Conservation (phyloP, 768 basidiomycete species). For the Cantharellus anzutake region DNA sequence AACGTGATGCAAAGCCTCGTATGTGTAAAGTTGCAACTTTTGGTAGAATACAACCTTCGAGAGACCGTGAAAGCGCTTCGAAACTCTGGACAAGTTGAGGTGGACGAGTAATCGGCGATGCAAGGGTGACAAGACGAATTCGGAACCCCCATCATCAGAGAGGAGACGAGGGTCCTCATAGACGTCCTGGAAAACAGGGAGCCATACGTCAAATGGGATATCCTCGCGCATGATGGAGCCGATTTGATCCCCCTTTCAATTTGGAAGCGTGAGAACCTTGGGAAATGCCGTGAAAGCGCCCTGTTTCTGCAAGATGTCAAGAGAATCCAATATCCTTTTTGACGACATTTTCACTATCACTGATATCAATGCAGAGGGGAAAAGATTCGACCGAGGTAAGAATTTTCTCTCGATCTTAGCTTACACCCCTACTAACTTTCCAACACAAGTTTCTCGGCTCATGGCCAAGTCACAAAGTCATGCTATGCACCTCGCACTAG, state of each 20-base stretch:
- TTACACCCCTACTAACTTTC: neutral
- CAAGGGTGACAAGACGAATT: constrained; percentile 1
- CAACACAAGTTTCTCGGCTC: constrained; percentile 62
- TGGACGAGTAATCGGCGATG: constrained; percentile 1
- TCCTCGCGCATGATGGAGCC: neutral
- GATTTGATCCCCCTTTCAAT: too few species aligned
- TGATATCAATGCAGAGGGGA: constrained; percentile 77
- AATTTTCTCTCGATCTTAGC: constrained; percentile 1
- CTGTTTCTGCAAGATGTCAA: constrained; percentile 4
- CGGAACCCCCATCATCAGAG: neutral
- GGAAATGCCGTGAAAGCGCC: neutral
- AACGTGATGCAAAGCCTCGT: constrained; percentile 7
- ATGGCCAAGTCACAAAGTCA: constrained; percentile 80
- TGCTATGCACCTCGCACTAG: constrained; percentile 81
- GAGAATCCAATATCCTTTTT: constrained; percentile 41
- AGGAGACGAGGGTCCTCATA: neutral
- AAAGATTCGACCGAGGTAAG: constrained; percentile 94
- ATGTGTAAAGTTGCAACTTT: constrained; percentile 7
- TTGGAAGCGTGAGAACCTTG: too few species aligned
- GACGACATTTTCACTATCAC: constrained; percentile 84
- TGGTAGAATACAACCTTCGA: constrained; percentile 11
- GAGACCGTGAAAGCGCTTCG: constrained; percentile 7
- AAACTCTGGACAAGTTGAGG: constrained; percentile 7
- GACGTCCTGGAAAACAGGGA: neutral
- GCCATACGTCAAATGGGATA: neutral